A percentile compares a stretch with the other conserved stretches of the same genome.
Evolutionary conservation across 345 rosid species (phyloP).

Genomic region (Salix udensis): DNA sequence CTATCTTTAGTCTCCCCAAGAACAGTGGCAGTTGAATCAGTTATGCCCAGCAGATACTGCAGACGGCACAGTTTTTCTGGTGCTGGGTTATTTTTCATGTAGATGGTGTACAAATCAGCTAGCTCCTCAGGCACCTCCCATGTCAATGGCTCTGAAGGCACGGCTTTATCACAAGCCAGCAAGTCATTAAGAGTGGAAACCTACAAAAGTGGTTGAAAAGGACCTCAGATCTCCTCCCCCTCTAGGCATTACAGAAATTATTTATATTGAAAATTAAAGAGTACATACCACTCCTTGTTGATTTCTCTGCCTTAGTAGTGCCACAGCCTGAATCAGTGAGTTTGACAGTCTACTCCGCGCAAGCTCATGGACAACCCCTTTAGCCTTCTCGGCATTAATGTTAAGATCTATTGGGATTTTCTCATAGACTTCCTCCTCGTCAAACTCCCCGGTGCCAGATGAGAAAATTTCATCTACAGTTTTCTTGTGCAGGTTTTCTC

Average conservation of each 20-base stretch:
- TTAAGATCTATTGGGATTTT: constrained; percentile 80
- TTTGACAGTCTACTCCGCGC: constrained; percentile 61
- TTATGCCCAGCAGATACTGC: constrained; percentile 77
- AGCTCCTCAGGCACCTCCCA: constrained; percentile 91
- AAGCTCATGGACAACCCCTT: constrained; percentile 40
- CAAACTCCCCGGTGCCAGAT: constrained; percentile 94
- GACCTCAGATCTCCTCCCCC: not conserved
- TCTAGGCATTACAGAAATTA: not conserved
- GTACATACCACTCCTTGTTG: constrained; percentile 60
- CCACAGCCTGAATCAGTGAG: constrained; percentile 76
- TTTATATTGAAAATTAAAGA: not conserved
- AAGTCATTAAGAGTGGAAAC: constrained; percentile 77
- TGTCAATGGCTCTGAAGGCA: constrained; percentile 65
- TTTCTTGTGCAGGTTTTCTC: constrained; percentile 82
- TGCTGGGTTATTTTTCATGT: constrained; percentile 56
- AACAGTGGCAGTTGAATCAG: constrained; percentile 61
- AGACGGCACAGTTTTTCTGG: constrained; percentile 70
- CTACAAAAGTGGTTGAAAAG: constrained; percentile 32
- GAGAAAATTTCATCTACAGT: constrained; percentile 89
- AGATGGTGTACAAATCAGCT: constrained; percentile 62
- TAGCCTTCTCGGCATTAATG: constrained; percentile 71
- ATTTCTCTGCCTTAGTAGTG: constrained; percentile 78
- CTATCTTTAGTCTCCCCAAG: constrained; percentile 56
- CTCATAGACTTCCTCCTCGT: constrained; percentile 75
- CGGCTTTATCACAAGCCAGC: constrained; percentile 95